Conservation (phyloP, 2,329 filamentous ascomycete species). For the Scolecobasidium constrictum region DNA sequence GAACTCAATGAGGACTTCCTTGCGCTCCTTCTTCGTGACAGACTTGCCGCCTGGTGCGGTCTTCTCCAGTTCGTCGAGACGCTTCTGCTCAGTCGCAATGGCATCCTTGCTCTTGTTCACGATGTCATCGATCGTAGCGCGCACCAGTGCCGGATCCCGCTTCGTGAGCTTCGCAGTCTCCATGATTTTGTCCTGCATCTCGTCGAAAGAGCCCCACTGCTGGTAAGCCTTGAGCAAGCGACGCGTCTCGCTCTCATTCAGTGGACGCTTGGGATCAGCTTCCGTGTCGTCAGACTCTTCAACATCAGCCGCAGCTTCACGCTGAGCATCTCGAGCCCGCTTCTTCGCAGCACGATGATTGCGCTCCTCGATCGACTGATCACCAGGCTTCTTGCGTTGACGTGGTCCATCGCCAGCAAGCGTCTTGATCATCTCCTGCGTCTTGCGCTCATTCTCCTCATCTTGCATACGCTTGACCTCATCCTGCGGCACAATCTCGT, state of each 20-base stretch:
- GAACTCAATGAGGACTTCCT: conserved; percentile 92
- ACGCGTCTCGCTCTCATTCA: conserved; percentile 86
- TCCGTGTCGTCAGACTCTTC: conserved; percentile 34
- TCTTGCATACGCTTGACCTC: conserved; percentile 85
- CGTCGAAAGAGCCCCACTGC: conserved; percentile 80
- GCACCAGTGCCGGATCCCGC: conserved; percentile 72
- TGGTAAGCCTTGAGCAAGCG: conserved; percentile 86
- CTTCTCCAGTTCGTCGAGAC: conserved; percentile 53
- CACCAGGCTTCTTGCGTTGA: conserved; percentile 47
- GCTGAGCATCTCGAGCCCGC: conserved; percentile 56
- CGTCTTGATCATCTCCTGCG: conserved; percentile 36
- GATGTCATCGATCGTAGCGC: conserved; percentile 64
- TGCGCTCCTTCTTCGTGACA: conserved; percentile 92
- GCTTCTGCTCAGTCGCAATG: conserved; percentile 53
- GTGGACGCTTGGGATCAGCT: conserved; percentile 73
- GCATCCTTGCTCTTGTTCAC: conserved; percentile 60
- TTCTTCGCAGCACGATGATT: conserved; percentile 61
- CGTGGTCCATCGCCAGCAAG: conserved; percentile 73
- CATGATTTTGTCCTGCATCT: conserved; percentile 69
- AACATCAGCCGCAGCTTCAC: conserved; percentile 45
- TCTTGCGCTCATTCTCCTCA: conserved; percentile 69
- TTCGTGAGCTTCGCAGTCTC: conserved; percentile 75
- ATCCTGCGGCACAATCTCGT: conserved; percentile 92
- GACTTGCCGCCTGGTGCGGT: conserved; percentile 64
- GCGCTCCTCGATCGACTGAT: conserved; percentile 43